phyloP scores from a whole-genome alignment of 495 filamentous ascomycete species.

The Chaetomium fimeti region DNA sequence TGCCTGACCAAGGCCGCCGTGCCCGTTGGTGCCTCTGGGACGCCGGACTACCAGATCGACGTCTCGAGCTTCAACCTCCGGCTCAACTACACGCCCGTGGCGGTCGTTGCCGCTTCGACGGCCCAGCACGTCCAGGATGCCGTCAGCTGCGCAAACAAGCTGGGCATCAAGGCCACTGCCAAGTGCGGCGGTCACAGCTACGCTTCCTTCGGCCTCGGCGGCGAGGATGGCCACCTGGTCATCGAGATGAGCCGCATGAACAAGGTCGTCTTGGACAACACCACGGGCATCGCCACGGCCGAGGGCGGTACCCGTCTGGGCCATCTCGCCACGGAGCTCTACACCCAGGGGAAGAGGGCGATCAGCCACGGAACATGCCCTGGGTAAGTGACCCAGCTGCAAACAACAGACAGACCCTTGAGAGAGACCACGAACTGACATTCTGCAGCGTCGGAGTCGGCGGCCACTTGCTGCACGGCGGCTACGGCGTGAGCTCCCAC shows the following conservation, averaged over 20 bases:
- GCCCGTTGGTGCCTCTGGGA: constrained; percentile 35
- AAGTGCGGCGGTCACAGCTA: constrained; percentile 52
- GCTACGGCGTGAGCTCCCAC: constrained; percentile 47
- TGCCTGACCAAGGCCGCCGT: constrained; percentile 41
- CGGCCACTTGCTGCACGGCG: constrained; percentile 48
- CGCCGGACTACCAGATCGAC: constrained; percentile 43
- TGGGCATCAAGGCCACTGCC: constrained; percentile 45
- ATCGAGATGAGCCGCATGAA: constrained; percentile 49
- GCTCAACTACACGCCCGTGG: constrained; percentile 41
- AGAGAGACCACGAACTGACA: constrained; percentile 12
- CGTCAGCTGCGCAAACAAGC: constrained; percentile 40
- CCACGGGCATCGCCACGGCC: constrained; percentile 42
- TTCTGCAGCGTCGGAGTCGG: constrained; percentile 41
- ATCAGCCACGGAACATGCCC: constrained; percentile 51
- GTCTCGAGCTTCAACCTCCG: constrained; percentile 44
- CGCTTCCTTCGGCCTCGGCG: constrained; percentile 47
- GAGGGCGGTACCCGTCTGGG: constrained; percentile 44
- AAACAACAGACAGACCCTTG: neutral
- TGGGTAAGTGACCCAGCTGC: constrained; percentile 31
- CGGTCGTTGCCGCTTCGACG: constrained; percentile 43
- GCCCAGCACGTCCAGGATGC: constrained; percentile 43
- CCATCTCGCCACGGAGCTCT: constrained; percentile 45
- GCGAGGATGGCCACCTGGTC: constrained; percentile 48
- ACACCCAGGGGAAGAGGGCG: constrained; percentile 44
- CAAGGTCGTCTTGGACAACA: constrained; percentile 41